Evolutionary conservation across 192 early-diverging fungal genomes (phyloP), one percentile per base, ranked within the genome.

Genomic region (Helicostylum pulchrum): DNA sequence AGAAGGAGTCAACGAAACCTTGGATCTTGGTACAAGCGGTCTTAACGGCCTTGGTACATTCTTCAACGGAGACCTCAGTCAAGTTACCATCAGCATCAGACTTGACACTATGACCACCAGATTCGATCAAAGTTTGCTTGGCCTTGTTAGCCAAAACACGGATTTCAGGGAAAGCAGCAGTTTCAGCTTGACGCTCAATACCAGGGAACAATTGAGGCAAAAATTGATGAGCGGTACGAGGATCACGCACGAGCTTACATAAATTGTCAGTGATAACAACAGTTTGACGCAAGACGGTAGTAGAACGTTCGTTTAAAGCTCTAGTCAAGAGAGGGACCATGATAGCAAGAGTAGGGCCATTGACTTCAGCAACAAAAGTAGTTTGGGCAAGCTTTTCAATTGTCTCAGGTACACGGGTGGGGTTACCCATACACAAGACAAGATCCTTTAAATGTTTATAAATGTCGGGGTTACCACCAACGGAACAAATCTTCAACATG

Each of bases 201-300:
- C 87, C 86, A 34, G 90, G 90, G 54, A 88, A 77, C 14, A 92
- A 72, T 15, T 83, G 70, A 20, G 88, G 88, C 64, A 92, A 68
- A 80, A 92, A 92, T 51, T 87, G 88, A 57, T 84, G 82, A 64
- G 88, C 88, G 57, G 88, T 87, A 57, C 82, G 78, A n/a, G 90
- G 89, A 74, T 92, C 85, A 72, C 88, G 86, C 68, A 92, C 89
- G 14, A 92, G 80, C 76, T 91, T 92, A 75, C 89, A 91, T 74
- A 92, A 83, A 74, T 92, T 92, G 79, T 91, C 87, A 53, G 90
- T 88, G 68, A 92, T 89, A 69, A 92, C 87, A 55, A 82, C 79
- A 26, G 84, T 84, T 67, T 88, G 85, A 68, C 90, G 89, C 14
- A 87, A 72, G 26, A 90, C 76, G 49, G 80, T 67, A 45, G 84